Conservation (phyloP, 305 asterid genomes). For the Fraxinus floribunda region DNA sequence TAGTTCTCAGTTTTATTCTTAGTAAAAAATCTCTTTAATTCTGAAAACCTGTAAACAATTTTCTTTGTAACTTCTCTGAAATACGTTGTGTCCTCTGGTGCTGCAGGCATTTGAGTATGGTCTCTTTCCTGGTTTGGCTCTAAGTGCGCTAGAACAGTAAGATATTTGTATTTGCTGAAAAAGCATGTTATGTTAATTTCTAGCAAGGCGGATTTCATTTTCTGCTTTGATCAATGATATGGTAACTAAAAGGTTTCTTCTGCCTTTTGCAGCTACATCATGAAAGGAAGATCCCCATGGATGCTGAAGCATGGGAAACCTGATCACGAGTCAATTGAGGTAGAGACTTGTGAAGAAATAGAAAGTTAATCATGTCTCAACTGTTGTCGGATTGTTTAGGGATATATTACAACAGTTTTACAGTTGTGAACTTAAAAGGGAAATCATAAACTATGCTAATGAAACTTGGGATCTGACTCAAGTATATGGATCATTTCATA, state of each 20-base stretch:
- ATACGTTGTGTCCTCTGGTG: constrained; percentile 14
- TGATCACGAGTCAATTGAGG: constrained; percentile 82
- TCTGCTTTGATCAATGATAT: constrained; percentile 11
- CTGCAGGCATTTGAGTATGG: constrained; percentile 94
- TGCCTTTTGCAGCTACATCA: constrained; percentile 59
- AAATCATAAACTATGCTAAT: not conserved
- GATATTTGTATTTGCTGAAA: constrained; percentile 28
- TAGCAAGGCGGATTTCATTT: not conserved
- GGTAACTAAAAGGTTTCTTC: constrained; percentile 5
- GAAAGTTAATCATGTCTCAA: not conserved
- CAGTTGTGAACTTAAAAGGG: not conserved
- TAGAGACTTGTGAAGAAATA: constrained; percentile 30
- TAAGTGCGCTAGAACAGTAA: constrained; percentile 89
- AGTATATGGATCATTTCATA: not conserved
- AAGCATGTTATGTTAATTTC: not conserved
- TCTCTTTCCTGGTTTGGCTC: constrained; percentile 80
- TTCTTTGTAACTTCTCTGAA: not conserved
- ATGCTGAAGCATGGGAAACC: constrained; percentile 94
- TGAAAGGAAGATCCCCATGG: constrained; percentile 89
- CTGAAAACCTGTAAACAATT: not conserved
- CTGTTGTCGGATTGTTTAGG: not conserved
- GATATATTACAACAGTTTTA: constrained; percentile 2
- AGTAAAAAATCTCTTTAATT: not conserved
- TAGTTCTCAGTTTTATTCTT: not conserved
- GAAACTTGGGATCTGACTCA: not conserved